Percentiles rank a stretch among this genome's conserved stretches.
phyloP scores from a whole-genome alignment of 2,329 filamentous ascomycete genomes.

The Nigrospora sphaerica region DNA sequence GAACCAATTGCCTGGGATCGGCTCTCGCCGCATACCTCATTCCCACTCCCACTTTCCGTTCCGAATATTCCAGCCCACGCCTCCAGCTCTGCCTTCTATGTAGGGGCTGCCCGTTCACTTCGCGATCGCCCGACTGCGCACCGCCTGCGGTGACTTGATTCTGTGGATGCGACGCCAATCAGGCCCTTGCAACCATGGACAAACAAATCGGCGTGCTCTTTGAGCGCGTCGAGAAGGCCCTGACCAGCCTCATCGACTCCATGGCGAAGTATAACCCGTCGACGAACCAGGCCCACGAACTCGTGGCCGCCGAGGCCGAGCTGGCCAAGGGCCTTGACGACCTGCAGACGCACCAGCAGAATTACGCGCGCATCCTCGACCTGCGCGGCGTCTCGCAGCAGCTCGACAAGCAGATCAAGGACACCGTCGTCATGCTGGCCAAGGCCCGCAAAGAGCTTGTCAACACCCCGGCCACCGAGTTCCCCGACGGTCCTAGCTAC shows the following conservation, averaged over 20 bases:
- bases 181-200: constrained; percentile 36
- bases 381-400: constrained; percentile 59
- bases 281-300: constrained; percentile 56
- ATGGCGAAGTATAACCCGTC: constrained; percentile 79
- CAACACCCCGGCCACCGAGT: constrained; percentile 50
- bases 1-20: no score
- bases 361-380: constrained; percentile 59
- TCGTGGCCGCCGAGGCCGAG: constrained; percentile 63
- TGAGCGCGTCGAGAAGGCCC: constrained; percentile 58
- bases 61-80: no score
- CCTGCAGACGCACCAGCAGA: constrained; percentile 69
- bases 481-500: constrained; percentile 42
- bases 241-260: constrained; percentile 67
- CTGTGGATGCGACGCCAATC: no score
- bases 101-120: no score
- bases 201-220: constrained; percentile 55
- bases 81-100: no score
- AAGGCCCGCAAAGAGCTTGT: constrained; percentile 67
- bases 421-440: constrained; percentile 62
- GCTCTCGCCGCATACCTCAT: no score
- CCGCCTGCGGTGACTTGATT: no score
- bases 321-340: constrained; percentile 60
- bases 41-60: no score
- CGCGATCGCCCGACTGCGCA: no score
- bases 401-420: constrained; percentile 67